These are phyloP conservation scores for Ustilago bromivora DNA, from an alignment of 1,284 basidiomycete genomes.

Conservation along the genomic window DNA sequence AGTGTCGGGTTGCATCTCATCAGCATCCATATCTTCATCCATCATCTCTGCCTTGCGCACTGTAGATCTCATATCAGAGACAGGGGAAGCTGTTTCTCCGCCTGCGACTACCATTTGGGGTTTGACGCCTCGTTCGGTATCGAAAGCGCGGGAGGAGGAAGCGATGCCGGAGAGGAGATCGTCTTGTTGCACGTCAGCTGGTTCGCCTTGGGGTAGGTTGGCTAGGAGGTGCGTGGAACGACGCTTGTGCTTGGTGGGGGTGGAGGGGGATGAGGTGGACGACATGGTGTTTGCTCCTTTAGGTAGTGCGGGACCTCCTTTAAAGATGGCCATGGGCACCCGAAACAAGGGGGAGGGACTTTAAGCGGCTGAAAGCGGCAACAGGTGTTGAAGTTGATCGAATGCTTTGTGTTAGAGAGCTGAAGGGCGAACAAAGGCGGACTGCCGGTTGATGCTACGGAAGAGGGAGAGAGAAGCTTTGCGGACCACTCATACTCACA, in stretches of 20 bases:
- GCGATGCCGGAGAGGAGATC: constrained; percentile 1
- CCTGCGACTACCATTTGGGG: neutral
- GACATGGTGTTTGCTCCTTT: constrained; percentile 15
- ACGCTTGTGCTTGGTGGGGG: constrained; percentile 12
- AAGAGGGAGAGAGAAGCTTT: neutral
- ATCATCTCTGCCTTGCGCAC: neutral
- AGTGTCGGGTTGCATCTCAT: neutral
- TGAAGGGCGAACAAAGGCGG: neutral
- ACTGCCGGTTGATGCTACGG: neutral
- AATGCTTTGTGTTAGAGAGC: neutral
- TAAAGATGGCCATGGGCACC: constrained; percentile 20
- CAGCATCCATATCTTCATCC: neutral
- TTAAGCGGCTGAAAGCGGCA: neutral
- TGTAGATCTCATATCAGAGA: constrained; percentile 26
- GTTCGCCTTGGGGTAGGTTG: constrained; percentile 6
- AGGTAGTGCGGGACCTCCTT: constrained; percentile 31
- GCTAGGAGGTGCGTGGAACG: constrained; percentile 23
- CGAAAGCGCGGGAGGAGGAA: neutral
- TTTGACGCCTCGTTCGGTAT: constrained; percentile 1
- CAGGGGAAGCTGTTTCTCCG: neutral
- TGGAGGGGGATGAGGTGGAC: neutral
- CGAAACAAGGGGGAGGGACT: neutral
- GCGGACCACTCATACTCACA: neutral
- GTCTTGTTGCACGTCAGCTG: constrained; percentile 9
- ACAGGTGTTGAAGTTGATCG: neutral